A percentile compares a stretch with the other conserved stretches of the same genome.
These are phyloP conservation scores for Hymenoscyphus occultus DNA, from an alignment of 2,329 filamentous ascomycete genomes.

Conservation along the genomic window DNA sequence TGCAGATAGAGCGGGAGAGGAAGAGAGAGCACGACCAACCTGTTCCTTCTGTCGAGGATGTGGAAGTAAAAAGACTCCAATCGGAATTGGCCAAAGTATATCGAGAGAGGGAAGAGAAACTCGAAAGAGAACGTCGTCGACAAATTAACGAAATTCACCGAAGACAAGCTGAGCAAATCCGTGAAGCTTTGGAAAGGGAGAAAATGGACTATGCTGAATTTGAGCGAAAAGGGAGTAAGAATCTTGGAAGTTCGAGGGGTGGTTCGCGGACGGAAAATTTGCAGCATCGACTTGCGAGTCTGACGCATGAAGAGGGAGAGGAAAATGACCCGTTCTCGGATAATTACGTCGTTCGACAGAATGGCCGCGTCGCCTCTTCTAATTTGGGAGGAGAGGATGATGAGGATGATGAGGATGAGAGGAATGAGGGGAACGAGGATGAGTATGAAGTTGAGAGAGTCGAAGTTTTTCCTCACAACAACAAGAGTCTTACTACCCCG, in stretches of 20 bases:
- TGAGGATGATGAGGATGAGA: neutral
- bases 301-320: neutral
- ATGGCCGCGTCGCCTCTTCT: neutral
- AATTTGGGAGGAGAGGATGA: neutral
- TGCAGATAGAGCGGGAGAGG: neutral
- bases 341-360: slow-evolving; percentile 8
- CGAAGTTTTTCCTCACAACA: slow-evolving; percentile 24
- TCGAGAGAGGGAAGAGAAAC: neutral
- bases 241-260: neutral
- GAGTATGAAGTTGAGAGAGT: slow-evolving; percentile 4
- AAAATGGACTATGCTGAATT: neutral
- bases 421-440: neutral
- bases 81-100: neutral
- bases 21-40: neutral
- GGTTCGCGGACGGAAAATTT: neutral
- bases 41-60: neutral
- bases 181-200: neutral
- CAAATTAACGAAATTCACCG: neutral
- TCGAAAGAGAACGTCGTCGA: neutral
- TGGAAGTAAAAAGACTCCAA: neutral
- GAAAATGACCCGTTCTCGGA: slow-evolving; percentile 17
- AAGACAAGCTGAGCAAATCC: neutral
- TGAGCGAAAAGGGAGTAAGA: neutral
- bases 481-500: neutral
- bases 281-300: neutral